phyloP scores from a whole-genome alignment of 1,139 yeast species.

The Yamadazyma buinensis region DNA sequence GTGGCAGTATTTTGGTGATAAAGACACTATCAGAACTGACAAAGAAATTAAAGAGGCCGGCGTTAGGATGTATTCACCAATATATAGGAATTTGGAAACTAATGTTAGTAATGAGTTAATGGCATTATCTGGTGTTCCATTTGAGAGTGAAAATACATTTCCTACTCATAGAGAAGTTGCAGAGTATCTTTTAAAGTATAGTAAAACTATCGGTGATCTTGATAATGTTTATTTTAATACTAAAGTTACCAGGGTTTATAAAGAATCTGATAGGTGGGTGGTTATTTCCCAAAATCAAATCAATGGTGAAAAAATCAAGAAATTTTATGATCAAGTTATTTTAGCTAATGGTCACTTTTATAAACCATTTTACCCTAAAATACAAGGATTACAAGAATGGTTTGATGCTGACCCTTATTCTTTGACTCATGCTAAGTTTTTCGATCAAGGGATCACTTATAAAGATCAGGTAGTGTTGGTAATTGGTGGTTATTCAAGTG shows the following conservation, averaged over 20 bases:
- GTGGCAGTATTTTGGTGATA: slow-evolving; percentile 40
- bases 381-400: slow-evolving; percentile 40
- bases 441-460: slow-evolving; percentile 25
- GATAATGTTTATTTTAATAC: slow-evolving; percentile 22
- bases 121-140: slow-evolving; percentile 37
- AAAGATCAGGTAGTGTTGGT: slow-evolving; percentile 37
- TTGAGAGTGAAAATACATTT: slow-evolving; percentile 25
- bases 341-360: slow-evolving; percentile 49
- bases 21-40: slow-evolving; percentile 11
- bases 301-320: not conserved
- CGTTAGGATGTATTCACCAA: slow-evolving; percentile 33
- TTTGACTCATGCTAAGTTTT: slow-evolving; percentile 43
- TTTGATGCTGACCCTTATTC: slow-evolving; percentile 21
- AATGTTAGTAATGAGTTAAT: slow-evolving; percentile 39
- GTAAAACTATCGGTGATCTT: slow-evolving; percentile 22
- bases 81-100: slow-evolving; percentile 47
- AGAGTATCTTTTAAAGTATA: slow-evolving; percentile 30
- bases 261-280: slow-evolving; percentile 7
- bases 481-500: slow-evolving; percentile 46
- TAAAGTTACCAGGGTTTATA: slow-evolving; percentile 17
- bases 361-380: slow-evolving; percentile 41
- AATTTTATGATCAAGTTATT: slow-evolving; percentile 40
- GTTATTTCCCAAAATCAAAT: not conserved
- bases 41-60: slow-evolving; percentile 34
- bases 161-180: slow-evolving; percentile 39